Evolutionary conservation across 345 rosid species (phyloP), one percentile per base, ranked within the genome.

Genomic region (Triadica sebifera): DNA sequence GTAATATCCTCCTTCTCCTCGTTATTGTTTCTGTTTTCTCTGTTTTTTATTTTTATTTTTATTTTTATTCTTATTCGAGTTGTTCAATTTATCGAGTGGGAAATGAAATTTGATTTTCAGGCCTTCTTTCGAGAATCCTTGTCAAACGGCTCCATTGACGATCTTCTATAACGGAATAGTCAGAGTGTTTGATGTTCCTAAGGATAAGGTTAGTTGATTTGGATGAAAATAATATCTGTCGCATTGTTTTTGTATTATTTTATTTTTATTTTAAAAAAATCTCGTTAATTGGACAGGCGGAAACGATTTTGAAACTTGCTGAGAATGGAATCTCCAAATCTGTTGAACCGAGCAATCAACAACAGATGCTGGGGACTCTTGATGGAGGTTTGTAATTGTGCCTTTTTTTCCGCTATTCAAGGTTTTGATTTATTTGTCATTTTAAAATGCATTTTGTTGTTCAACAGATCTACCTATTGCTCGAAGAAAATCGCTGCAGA

Each of bases 91-190:
- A 34, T 2, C 34, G 19, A 61, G 13, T 59, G 4, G 12, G 3
- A 16, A 17, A 6, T 63, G 4, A 5, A 4, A 39, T 29, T 4
- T 39, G 16, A 47, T 43, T 7, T 45, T 60, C 75, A 89, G 90
- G 78, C 19, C 67, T 3, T 51, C 56, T 65, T 5, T 62, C 9
- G 88, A 85, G 81, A 69, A 47, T 20, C 69, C 63, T 4, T 57
- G 66, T 49, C 90, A 78, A 58, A 79, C 88, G 0, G 86, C 87
- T 72, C 97, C 99, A 7, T 62, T 95, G 86, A 95, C 99, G 4
- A 91, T 95, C n/a, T 93, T 95, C 77, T 95, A 93, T 82, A 90
- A 88, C 25, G 99, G 99, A 76, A 80, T 76, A 10, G 98, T 95
- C 25, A 63, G 88, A 5, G 87, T 90, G 37, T 92, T 86, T 69